Evolutionary conservation across 1,284 basidiomycete species (phyloP).

Genomic region (Ganoderma boninense): DNA sequence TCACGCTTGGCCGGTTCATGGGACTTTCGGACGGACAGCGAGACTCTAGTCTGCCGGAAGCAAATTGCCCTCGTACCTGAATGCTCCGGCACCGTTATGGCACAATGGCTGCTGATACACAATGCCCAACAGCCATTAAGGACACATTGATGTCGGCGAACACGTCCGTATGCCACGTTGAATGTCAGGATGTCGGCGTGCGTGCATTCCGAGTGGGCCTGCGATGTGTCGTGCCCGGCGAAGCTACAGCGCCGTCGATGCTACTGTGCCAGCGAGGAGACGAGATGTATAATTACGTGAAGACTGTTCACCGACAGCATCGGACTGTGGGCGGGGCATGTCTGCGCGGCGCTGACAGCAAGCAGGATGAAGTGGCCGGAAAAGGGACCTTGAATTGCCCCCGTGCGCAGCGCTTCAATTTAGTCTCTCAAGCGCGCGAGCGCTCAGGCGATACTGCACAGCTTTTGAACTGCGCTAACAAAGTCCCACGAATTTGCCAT

Average conservation of each 20-base stretch:
- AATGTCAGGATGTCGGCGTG: background rate
- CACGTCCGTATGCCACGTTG: background rate
- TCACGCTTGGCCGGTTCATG: background rate
- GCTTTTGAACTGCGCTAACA: background rate
- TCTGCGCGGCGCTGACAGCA: background rate
- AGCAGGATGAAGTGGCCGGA: background rate
- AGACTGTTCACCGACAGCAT: background rate
- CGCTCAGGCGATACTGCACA: background rate
- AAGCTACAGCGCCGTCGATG: background rate
- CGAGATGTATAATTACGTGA: background rate
- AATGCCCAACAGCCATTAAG: background rate
- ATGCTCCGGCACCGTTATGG: background rate
- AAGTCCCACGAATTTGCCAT: no score
- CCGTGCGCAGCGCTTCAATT: background rate
- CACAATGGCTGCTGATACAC: background rate
- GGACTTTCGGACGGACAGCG: background rate
- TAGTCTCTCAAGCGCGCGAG: background rate
- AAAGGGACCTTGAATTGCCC: background rate
- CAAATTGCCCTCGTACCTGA: background rate
- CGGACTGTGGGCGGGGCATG: background rate
- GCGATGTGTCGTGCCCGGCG: background rate
- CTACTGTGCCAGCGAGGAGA: background rate
- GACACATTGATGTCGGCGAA: background rate
- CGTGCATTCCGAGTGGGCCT: no score
- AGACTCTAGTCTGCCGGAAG: background rate